Conservation (phyloP, 257 asterid species). For the Eustoma russellianum region DNA sequence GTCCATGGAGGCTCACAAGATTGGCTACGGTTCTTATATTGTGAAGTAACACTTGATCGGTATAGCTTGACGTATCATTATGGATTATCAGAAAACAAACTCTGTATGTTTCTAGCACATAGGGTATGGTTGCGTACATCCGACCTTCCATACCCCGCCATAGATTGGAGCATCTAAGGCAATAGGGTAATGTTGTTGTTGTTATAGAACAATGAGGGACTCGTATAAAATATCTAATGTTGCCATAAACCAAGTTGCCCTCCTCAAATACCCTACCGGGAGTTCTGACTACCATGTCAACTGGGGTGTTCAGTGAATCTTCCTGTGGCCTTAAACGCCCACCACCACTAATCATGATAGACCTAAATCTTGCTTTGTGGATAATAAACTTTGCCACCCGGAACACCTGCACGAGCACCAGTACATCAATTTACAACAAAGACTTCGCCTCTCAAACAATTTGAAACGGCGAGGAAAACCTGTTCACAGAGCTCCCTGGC, state of each 20-base stretch:
- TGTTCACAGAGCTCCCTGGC: constrained; percentile 99
- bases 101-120: no score
- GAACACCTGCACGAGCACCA: constrained; percentile 46
- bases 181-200: no score
- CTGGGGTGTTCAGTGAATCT: constrained; percentile 74
- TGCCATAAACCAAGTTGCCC: constrained; percentile 93
- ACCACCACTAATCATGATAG: constrained; percentile 98
- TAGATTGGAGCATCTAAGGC: no score
- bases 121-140: no score
- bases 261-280: constrained; percentile 98
- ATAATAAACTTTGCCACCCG: constrained; percentile 80
- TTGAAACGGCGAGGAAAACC: constrained; percentile 24
- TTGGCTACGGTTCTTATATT: no score
- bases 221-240: constrained; percentile 74
- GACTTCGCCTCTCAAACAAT: background rate
- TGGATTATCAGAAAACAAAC: no score
- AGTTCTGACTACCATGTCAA: constrained; percentile 97
- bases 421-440: background rate
- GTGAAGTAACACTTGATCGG: no score
- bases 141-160: no score
- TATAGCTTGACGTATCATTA: no score
- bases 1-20: no score
- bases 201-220: no score
- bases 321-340: constrained; percentile 95
- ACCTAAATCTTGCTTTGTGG: constrained; percentile 89